A percentile compares a stretch with the other conserved stretches of the same genome.
Evolutionary conservation across 331 rosid species (phyloP).

Genomic region (Acacia pycnantha): DNA sequence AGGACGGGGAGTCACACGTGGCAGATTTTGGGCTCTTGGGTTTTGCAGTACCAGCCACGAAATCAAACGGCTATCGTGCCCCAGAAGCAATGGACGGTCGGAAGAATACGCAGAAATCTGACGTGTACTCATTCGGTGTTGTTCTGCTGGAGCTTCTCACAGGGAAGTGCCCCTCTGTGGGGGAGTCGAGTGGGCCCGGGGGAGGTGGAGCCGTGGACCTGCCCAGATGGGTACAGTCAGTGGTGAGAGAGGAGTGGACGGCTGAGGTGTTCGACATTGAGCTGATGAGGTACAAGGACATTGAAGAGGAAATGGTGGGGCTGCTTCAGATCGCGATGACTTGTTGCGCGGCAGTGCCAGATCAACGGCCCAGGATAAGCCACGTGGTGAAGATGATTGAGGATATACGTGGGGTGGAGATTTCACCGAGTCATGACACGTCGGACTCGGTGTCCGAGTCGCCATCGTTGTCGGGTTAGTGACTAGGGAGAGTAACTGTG

Average conservation of each 20-base stretch:
- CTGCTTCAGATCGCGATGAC: conserved; percentile 80
- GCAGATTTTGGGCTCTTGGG: conserved; percentile 74
- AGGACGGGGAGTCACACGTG: conserved; percentile 61
- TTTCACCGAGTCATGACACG: conserved; percentile 63
- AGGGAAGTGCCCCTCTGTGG: conserved; percentile 77
- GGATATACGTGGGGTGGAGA: conserved; percentile 74
- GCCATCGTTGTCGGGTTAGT: conserved; percentile 63
- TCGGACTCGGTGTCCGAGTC: conserved; percentile 79
- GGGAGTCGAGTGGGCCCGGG: conserved; percentile 52
- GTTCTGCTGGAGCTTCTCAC: conserved; percentile 82
- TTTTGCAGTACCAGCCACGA: conserved; percentile 42
- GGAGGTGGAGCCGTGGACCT: conserved; percentile 54
- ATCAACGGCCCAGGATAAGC: conserved; percentile 83
- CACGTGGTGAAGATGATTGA: conserved; percentile 90
- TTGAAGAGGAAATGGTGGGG: conserved; percentile 97
- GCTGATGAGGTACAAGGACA: conserved; percentile 93
- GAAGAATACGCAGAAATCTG: conserved; percentile 63
- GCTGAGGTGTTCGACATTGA: conserved; percentile 95
- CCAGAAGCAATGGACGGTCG: conserved; percentile 73
- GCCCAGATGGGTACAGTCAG: conserved; percentile 94
- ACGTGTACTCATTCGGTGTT: conserved; percentile 86
- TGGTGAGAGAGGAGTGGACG: conserved; percentile 98
- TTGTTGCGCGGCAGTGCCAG: conserved; percentile 59
- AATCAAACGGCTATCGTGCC: conserved; percentile 78
- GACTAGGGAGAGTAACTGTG: conserved; percentile 5